Base-by-base conservation (phyloP, 352 stramenopile species). In the Globisporangium echinulatum region DNA sequence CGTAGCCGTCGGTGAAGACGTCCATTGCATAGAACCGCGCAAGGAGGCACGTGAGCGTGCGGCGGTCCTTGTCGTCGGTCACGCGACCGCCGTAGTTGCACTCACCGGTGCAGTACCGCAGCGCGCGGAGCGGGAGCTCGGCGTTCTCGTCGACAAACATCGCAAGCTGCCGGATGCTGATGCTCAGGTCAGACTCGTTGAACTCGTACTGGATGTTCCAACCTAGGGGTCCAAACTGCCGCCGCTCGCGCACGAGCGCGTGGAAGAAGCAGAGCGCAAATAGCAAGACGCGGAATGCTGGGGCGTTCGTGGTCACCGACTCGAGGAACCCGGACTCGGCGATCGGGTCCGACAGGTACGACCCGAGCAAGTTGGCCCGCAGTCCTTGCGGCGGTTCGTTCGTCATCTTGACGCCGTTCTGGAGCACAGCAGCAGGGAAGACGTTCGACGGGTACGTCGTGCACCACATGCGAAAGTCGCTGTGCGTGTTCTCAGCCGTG, bases 131-230 rank as follows among this genome's bases (percentile, higher is more conserved):
- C 38, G 88, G 89, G 43, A 92, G 79, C 52, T 96, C 82, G 25
- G 90, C 91, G 51, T 93, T 94, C 62, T 94, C 81, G 57, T 97
- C 90, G 10, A 97, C 60, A 63, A 94, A 98, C 77, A 98, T 96
- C 52, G 88, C 85, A 5, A 98, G 68, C 63, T 98, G 91, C 6
- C 85, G 84, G 57, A 94, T 96, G 48, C 78, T 95, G 63, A 98
- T 98, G 46, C 82, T 81, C 49, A 98, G 55, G 59, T 98, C 94
- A 1, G 85, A 97, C 70, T 97, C 90, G 64, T 97, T 97, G 63
- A 98, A 98, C 69, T 97, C 94, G 69, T 98, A 98, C 62, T 96
- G 91, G 53, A 98, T 98, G 63, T 98, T 98, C 91, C 93, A 98
- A 10, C 94, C 94, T 3, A 98, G 77, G 19, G 92, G 87, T 0